Evolutionary conservation across 768 basidiomycete species (phyloP).

Genomic region (Kwoniella heveanensis): DNA sequence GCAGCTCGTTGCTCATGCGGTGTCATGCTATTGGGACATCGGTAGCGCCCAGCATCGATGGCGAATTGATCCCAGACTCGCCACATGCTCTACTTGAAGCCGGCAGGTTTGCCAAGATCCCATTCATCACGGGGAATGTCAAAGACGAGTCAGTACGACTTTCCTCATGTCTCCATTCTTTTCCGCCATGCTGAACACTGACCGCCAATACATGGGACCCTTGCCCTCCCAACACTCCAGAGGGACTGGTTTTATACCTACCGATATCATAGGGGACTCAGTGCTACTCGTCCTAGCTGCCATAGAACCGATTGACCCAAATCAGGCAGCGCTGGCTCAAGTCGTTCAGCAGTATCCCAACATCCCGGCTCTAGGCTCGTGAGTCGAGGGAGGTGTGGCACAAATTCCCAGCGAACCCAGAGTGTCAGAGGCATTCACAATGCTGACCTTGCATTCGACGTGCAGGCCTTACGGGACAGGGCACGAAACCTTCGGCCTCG

Average conservation of each 20-base stretch:
- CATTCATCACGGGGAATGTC: constrained; percentile 50
- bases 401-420: too few species aligned
- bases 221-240: too few species aligned
- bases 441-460: too few species aligned
- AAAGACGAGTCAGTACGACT: constrained; percentile 47
- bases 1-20: too few species aligned
- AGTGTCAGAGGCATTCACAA: too few species aligned
- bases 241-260: constrained; percentile 46
- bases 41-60: constrained; percentile 39
- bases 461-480: constrained; percentile 50
- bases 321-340: too few species aligned
- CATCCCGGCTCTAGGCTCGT: constrained; percentile 38
- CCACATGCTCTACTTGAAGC: constrained; percentile 41
- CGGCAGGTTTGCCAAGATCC: constrained; percentile 44
- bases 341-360: constrained; percentile 27
- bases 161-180: too few species aligned
- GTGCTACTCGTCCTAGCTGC: constrained; percentile 6
- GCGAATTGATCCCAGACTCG: constrained; percentile 43
- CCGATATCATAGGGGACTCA: constrained; percentile 5
- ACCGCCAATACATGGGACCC: too few species aligned
- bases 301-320: constrained; percentile 30
- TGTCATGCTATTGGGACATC: constrained; percentile 62
- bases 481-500: constrained; percentile 48
- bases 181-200: too few species aligned
- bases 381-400: too few species aligned